These are phyloP conservation scores for Komagataella pastoris DNA, from an alignment of 805 yeast species.

Conservation along the genomic window DNA sequence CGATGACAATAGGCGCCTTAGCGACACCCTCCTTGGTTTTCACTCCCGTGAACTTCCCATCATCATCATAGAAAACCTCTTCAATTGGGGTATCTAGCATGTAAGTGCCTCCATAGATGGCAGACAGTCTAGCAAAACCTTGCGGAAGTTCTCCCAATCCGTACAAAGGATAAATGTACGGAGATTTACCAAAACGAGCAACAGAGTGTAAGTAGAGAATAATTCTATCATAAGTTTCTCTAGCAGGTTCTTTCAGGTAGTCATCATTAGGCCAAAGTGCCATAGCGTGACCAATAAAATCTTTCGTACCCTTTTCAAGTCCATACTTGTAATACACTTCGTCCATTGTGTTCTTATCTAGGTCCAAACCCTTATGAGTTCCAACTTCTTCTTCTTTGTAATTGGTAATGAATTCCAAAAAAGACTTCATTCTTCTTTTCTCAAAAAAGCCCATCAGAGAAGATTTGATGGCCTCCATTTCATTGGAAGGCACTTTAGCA, in stretches of 20 bases:
- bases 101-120: slow-evolving; percentile 96
- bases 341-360: slow-evolving; percentile 83
- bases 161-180: slow-evolving; percentile 89
- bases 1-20: slow-evolving; percentile 85
- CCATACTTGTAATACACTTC: slow-evolving; percentile 85
- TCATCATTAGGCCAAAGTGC: slow-evolving; percentile 92
- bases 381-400: slow-evolving; percentile 67
- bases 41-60: slow-evolving; percentile 72
- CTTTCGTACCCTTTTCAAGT: slow-evolving; percentile 84
- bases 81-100: slow-evolving; percentile 96
- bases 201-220: slow-evolving; percentile 79
- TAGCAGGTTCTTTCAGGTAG: slow-evolving; percentile 76
- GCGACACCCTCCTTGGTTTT: slow-evolving; percentile 86
- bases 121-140: slow-evolving; percentile 93
- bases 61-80: slow-evolving; percentile 64
- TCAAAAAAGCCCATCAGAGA: slow-evolving; percentile 94
- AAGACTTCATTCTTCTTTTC: slow-evolving; percentile 87
- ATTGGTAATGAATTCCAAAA: slow-evolving; percentile 74
- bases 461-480: slow-evolving; percentile 80
- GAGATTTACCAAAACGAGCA: slow-evolving; percentile 91
- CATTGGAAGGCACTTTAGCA: slow-evolving; percentile 91
- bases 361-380: slow-evolving; percentile 77
- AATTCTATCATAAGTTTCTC: slow-evolving; percentile 83
- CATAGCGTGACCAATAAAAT: slow-evolving; percentile 98
- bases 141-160: slow-evolving; percentile 98